These are phyloP conservation scores for Leccinellum albellum DNA, from an alignment of 768 basidiomycete genomes.

Conservation along the genomic window DNA sequence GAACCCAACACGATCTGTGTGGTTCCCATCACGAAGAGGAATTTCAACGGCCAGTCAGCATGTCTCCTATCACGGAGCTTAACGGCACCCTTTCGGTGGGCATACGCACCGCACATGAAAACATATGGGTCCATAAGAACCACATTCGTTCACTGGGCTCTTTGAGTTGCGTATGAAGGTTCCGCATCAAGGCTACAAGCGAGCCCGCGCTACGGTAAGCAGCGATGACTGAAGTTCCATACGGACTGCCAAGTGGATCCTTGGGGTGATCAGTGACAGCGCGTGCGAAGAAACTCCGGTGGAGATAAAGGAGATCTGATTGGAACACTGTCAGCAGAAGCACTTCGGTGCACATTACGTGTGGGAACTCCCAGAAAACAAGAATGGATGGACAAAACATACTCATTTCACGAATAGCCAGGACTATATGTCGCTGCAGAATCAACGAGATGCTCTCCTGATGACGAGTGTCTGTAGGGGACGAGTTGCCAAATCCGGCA, in stretches of 20 bases:
- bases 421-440: conserved; percentile 62
- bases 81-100: background rate
- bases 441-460: conserved; percentile 40
- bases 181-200: conserved; percentile 66
- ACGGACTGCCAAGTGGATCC: conserved; percentile 69
- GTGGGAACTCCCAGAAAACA: background rate
- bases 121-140: conserved; percentile 46
- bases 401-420: conserved; percentile 70
- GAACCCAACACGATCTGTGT: conserved; percentile 63
- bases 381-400: conserved; percentile 24
- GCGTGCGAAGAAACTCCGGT: conserved; percentile 70
- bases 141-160: conserved; percentile 63
- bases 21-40: conserved; percentile 1
- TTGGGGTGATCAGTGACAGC: conserved; percentile 71
- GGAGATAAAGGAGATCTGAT: conserved; percentile 64
- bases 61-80: conserved; percentile 9
- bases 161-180: conserved; percentile 60
- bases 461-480: conserved; percentile 39
- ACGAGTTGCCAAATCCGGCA: conserved; percentile 58
- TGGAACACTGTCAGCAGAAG: conserved; percentile 14
- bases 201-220: conserved; percentile 73
- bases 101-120: conserved; percentile 59
- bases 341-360: conserved; percentile 1
- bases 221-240: conserved; percentile 69
- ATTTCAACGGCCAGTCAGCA: conserved; percentile 14